Percentiles rank a stretch among this genome's conserved stretches.
Evolutionary conservation across 345 rosid species (phyloP).

Genomic region (Melaleuca alternifolia): DNA sequence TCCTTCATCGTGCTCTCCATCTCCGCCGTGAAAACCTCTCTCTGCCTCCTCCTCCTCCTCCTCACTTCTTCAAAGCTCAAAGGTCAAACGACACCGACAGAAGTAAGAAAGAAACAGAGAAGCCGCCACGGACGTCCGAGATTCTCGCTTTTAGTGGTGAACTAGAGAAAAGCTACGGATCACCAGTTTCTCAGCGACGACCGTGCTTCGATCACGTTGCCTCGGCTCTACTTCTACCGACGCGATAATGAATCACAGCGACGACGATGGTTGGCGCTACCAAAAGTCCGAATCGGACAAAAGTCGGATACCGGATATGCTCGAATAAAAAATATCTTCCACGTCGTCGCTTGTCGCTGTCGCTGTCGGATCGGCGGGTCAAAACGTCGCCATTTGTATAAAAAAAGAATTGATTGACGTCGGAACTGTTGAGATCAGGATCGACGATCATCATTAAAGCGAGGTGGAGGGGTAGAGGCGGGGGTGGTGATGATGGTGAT

Average conservation of each 20-base stretch:
- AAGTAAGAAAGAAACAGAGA: not conserved
- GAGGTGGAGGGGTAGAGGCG: too few species aligned
- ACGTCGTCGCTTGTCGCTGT: not conserved
- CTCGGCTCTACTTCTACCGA: not conserved
- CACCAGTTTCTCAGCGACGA: not conserved
- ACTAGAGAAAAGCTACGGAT: not conserved
- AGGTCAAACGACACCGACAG: not conserved
- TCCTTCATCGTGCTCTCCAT: slow-evolving; percentile 58
- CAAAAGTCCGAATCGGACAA: not conserved
- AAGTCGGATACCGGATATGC: fast-evolving
- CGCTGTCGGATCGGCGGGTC: not conserved
- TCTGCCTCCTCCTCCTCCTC: not conserved
- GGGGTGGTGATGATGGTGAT: too few species aligned
- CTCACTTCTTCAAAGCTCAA: not conserved
- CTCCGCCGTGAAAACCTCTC: not conserved
- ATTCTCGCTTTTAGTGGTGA: not conserved
- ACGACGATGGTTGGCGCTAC: not conserved
- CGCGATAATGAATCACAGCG: not conserved
- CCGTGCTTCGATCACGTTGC: not conserved
- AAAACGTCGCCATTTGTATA: not conserved
- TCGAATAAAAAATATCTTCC: not conserved
- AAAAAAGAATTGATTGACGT: too few species aligned
- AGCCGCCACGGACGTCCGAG: not conserved
- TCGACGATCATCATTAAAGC: too few species aligned
- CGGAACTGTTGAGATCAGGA: too few species aligned